These are phyloP conservation scores for Sporothrix pseudoabietina DNA, from an alignment of 2,329 filamentous ascomycete genomes.

Conservation along the genomic window DNA sequence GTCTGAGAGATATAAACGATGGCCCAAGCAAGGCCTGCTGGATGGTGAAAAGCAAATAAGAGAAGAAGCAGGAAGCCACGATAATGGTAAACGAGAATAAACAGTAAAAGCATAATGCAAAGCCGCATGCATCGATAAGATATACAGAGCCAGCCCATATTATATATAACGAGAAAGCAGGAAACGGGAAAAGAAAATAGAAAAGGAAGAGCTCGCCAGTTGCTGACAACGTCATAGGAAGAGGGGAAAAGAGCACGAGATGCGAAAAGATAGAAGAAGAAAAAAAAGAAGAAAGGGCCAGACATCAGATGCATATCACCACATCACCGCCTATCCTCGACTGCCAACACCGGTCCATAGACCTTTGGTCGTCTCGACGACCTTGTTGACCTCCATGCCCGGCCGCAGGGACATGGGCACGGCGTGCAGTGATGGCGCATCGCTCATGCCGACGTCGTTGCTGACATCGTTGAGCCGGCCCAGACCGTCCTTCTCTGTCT, in stretches of 20 bases:
- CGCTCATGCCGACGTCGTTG: constrained; percentile 54
- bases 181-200: not conserved
- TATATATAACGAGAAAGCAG: not conserved
- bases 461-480: constrained; percentile 31
- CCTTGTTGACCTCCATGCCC: constrained; percentile 57
- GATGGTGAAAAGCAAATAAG: not conserved
- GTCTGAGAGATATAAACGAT: not conserved
- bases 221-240: constrained; percentile 13
- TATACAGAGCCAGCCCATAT: constrained; percentile 21
- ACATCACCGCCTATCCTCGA: constrained; percentile 33
- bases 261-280: not conserved
- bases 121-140: constrained; percentile 1
- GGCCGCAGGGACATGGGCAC: constrained; percentile 56
- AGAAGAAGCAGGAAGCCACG: not conserved
- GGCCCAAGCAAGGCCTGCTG: not conserved
- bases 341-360: constrained; percentile 54
- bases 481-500: constrained; percentile 38
- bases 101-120: constrained; percentile 9
- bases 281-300: no score
- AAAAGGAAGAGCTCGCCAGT: not conserved
- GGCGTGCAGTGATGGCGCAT: constrained; percentile 41
- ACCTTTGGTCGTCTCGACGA: constrained; percentile 66
- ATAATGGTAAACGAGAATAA: not conserved
- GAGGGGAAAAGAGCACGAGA: not conserved
- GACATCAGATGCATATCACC: not conserved